Conservation (phyloP, 768 basidiomycete species). For the Termitomyces sp. region DNA sequence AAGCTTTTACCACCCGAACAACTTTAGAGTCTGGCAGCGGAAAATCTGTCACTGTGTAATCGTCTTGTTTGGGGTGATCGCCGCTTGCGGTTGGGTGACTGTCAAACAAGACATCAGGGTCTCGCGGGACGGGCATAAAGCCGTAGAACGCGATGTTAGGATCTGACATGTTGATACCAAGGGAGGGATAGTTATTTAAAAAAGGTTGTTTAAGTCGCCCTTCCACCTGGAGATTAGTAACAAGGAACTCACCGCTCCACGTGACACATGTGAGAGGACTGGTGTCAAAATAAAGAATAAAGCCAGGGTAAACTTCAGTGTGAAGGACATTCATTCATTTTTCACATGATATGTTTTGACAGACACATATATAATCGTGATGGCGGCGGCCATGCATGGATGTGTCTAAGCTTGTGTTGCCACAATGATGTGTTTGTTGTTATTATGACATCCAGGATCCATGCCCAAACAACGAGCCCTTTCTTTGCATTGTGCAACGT, state of each 20-base stretch:
- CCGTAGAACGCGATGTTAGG: constrained; percentile 33
- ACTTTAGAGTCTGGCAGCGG: constrained; percentile 37
- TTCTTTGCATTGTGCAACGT: constrained; percentile 10
- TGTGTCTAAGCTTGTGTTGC: constrained; percentile 9
- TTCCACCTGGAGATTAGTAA: neutral
- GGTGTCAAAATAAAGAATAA: neutral
- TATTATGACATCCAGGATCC: constrained; percentile 24
- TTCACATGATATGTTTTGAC: too few species aligned
- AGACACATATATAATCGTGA: neutral
- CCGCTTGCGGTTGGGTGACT: constrained; percentile 37
- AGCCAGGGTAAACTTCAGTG: neutral
- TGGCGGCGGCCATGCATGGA: neutral
- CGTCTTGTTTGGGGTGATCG: constrained; percentile 34
- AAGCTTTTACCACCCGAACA: constrained; percentile 30
- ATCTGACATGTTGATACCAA: constrained; percentile 14
- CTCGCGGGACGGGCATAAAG: constrained; percentile 41
- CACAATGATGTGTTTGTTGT: constrained; percentile 22
- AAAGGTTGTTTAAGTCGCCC: neutral
- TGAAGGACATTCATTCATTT: neutral
- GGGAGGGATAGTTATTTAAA: neutral
- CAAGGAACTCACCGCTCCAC: neutral
- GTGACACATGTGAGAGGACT: neutral
- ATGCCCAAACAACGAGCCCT: constrained; percentile 9
- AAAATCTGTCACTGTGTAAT: constrained; percentile 31
- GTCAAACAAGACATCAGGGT: constrained; percentile 42